Base-by-base conservation (phyloP, 1,284 basidiomycete species). In the Malassezia slooffiae region DNA sequence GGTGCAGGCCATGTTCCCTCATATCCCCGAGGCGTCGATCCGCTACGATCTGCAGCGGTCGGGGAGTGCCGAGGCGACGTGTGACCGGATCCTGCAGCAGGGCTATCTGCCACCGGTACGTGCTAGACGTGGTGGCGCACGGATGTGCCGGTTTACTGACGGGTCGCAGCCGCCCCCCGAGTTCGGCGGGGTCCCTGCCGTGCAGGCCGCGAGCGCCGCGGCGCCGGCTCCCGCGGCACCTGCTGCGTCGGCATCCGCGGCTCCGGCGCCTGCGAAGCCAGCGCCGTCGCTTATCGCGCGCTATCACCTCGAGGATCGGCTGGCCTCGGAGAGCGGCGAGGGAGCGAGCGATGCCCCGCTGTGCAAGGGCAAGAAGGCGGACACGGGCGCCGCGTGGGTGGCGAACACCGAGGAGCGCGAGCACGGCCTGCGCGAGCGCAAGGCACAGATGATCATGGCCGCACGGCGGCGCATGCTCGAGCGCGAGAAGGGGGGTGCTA, bases 1-100 rank as follows among this genome's bases (percentile, higher is more conserved):
- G 16, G 58, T 65, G 41, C 41, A 54, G 40, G 40, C 58, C 21
- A 56, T 65, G 41, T 65, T 65, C 46, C 62, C 62, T 8, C 56
- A 65, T 41, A 55, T 65, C 17, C 43, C 62, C 6, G 58, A 60
- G 13, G 52, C 51, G 7, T 54, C 60, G 5, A 65, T 65, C 11
- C 58, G 60, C 13, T 62, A 59, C 41, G 62, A 65, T 33, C 52
- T 65, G 5, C 46, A 53, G 21, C 41, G 54, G 4, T 54, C 58
- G 0, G 57, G 62, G 7, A 57, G 50, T 24, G 58, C 55, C 2
- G 60, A 65, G 42, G 60, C 46, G 5, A 65, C 62, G 4, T 61
- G 58, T 16, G 60, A 65, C 33, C 42, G 48, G 13, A 65, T 65
- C 22, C 37, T 65, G 20, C 58, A 56, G 46, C 55, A 63, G 19